These are phyloP conservation scores for Chiua sp. DNA, from an alignment of 1,284 basidiomycete species.

Conservation along the genomic window DNA sequence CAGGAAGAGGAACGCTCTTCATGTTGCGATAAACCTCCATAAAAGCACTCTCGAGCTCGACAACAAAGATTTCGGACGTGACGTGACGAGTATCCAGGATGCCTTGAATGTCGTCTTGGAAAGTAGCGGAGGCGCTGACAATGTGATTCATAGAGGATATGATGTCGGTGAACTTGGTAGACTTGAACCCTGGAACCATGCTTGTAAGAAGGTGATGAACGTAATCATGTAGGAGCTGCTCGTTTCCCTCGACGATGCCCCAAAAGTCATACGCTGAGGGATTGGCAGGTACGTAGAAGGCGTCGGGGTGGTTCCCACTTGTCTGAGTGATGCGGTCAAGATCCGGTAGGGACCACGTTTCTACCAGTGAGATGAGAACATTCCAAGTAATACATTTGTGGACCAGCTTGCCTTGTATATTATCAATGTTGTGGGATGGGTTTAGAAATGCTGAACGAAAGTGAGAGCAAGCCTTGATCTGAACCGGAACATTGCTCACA, in stretches of 20 bases:
- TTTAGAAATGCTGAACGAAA: too few species aligned
- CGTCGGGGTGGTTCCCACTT: too few species aligned
- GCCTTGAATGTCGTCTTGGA: background rate
- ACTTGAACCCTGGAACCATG: constrained; percentile 1
- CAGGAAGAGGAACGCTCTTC: background rate
- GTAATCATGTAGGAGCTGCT: constrained; percentile 7
- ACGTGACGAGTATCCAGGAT: background rate
- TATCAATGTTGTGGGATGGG: too few species aligned
- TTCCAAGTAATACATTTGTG: too few species aligned
- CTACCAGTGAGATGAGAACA: too few species aligned
- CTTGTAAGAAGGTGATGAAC: constrained; percentile 7
- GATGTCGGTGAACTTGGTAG: constrained; percentile 9
- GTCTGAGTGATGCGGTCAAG: too few species aligned
- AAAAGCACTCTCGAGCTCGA: background rate
- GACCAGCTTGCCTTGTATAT: too few species aligned
- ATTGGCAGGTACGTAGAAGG: too few species aligned
- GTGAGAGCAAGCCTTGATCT: too few species aligned
- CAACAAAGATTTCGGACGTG: background rate
- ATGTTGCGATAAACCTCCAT: background rate
- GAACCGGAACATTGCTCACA: too few species aligned
- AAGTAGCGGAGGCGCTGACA: background rate
- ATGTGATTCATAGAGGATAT: constrained; percentile 11
- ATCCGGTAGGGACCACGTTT: too few species aligned
- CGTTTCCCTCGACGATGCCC: constrained; percentile 2
- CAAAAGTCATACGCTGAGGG: constrained; percentile 12